Base-by-base conservation (phyloP, 2,329 filamentous ascomycete species). In the Pseudogymnoascus sp. region DNA sequence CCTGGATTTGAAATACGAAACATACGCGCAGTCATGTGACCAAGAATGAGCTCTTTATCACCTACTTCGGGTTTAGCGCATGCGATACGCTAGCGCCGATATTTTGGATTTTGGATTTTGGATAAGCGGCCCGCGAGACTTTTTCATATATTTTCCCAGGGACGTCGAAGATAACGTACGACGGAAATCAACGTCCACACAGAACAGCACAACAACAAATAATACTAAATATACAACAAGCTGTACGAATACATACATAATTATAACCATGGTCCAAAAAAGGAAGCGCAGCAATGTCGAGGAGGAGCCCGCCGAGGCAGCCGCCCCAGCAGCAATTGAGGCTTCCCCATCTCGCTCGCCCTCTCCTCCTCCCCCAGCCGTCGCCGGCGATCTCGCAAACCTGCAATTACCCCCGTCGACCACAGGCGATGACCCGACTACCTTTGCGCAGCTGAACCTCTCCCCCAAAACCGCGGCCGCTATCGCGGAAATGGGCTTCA, bases 381-480 rank as follows among this genome's bases (percentile, higher is more conserved):
- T 47, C 22, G 41, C 41, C 28, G 41, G 41, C 22, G 41, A 47
- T 14, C 41, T 47, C 41, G 41, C 41, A 47, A 47, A 47, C 22
- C 60, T 63, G 35, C 70, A 74, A 50, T 20, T 30, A 69, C 75
- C 61, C 73, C 72, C 35, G 71, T 71, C 63, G 72, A 74, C 70
- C 72, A 79, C 74, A 69, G 81, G 58, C 86, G 79, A 87, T 69
- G 84, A 85, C 59, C 96, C 97, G 71, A 77, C 84, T 34, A 88
- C 28, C 3, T 57, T 57, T 57, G 28, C 54, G 16, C 30, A 97
- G 66, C 79, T 99, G 65, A 89, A 89, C 60, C 81, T 99, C 9
- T 94, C 90, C 1, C 88, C 92, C 22, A 91, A 90, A 75, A 97
- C 91, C 0, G 88, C 92, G 81, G 85, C 88, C 76, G 92, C 91